Conservation (phyloP, 2,329 filamentous ascomycete species). For the Neospermospora avenae region DNA sequence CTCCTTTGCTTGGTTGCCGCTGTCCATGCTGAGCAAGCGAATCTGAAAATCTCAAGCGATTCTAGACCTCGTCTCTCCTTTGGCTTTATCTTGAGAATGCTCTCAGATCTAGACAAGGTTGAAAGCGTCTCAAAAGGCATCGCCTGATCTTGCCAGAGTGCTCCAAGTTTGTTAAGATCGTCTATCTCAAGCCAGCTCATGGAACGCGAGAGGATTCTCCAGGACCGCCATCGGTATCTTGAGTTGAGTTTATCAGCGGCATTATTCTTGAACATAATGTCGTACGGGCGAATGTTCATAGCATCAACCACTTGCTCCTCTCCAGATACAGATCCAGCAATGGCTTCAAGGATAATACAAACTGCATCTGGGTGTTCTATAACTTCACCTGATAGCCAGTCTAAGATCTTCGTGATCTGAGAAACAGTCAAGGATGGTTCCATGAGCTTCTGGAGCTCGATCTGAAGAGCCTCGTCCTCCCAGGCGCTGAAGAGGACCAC, state of each 20-base stretch:
- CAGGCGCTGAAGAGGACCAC: constrained; percentile 28
- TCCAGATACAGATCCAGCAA: constrained; percentile 37
- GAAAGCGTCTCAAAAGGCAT: constrained; percentile 22
- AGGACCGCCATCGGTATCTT: constrained; percentile 32
- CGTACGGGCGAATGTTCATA: constrained; percentile 35
- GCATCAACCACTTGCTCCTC: constrained; percentile 36
- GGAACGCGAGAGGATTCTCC: constrained; percentile 29
- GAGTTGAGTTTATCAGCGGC: constrained; percentile 23
- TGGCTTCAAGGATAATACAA: constrained; percentile 39
- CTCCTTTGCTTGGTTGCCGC: constrained; percentile 17
- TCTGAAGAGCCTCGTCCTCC: constrained; percentile 32
- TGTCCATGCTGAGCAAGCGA: constrained; percentile 28
- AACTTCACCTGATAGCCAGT: constrained; percentile 34
- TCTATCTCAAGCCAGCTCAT: constrained; percentile 21
- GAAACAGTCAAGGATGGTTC: constrained; percentile 38
- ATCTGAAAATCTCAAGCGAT: constrained; percentile 26
- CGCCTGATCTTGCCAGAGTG: constrained; percentile 21
- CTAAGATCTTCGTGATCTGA: constrained; percentile 38
- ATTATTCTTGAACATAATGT: constrained; percentile 32
- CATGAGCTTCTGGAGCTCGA: constrained; percentile 32
- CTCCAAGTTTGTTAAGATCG: constrained; percentile 21
- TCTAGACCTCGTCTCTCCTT: constrained; percentile 18
- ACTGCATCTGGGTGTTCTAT: constrained; percentile 28
- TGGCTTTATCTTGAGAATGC: not conserved
- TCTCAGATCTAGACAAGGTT: not conserved